These are phyloP conservation scores for Striga asiatica DNA, from an alignment of 257 asterid species.

Conservation along the genomic window DNA sequence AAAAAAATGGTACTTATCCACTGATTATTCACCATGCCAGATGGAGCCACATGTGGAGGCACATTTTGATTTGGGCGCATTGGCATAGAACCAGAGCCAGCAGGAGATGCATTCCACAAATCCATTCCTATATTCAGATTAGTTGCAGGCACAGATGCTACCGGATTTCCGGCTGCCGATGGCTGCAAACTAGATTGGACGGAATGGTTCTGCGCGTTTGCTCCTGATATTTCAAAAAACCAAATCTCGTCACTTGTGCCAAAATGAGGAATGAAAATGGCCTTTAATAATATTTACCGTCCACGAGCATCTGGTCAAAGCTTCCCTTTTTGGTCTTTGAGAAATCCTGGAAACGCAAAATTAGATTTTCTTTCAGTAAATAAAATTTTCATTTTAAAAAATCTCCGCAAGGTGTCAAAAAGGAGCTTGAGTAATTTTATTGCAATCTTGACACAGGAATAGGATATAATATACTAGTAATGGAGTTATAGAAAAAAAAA, in stretches of 20 bases:
- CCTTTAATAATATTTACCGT: conserved; percentile 32
- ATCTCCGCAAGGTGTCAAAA: not conserved
- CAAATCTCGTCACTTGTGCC: conserved; percentile 2
- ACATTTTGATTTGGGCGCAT: conserved; percentile 35
- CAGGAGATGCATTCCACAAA: conserved; percentile 61
- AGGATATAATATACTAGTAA: not conserved
- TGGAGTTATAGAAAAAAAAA: not conserved
- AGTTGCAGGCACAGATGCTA: conserved; percentile 39
- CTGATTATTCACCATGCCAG: conserved; percentile 45
- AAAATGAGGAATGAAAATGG: conserved; percentile 4
- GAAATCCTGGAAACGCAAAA: conserved; percentile 31
- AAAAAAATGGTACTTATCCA: conserved; percentile 43
- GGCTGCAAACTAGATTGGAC: conserved; percentile 25
- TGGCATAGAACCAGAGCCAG: conserved; percentile 48
- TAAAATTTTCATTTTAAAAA: not conserved
- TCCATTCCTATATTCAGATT: conserved; percentile 71
- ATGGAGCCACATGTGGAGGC: conserved; percentile 29
- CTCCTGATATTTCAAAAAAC: conserved; percentile 28
- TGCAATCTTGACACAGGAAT: not conserved
- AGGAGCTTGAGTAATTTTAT: not conserved
- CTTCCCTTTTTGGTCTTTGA: conserved; percentile 62
- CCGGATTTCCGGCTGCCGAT: conserved; percentile 52
- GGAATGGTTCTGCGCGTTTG: conserved; percentile 43
- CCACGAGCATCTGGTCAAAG: conserved; percentile 82
- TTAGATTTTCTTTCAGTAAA: not conserved